Evolutionary conservation across 495 filamentous ascomycete species (phyloP).

Genomic region (Penicillium cosmopolitanum): DNA sequence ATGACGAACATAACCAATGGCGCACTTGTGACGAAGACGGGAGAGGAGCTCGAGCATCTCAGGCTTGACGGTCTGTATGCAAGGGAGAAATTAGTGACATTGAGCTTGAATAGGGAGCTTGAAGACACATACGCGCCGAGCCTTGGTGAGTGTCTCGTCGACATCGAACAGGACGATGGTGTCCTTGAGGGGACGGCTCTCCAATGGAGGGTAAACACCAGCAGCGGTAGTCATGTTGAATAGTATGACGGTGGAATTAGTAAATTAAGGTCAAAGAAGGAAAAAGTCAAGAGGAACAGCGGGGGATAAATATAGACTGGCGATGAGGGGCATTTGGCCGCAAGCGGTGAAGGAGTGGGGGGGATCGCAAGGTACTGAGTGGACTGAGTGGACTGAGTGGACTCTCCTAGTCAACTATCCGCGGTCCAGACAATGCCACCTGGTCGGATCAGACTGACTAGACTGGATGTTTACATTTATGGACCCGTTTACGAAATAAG

Average conservation of each 20-base stretch:
- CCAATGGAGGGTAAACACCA: conserved; percentile 70
- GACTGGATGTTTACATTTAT: no score
- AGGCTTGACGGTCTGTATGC: conserved; percentile 60
- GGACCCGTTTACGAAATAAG: no score
- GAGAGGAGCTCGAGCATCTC: conserved; percentile 84
- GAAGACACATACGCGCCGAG: conserved; percentile 63
- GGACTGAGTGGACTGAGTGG: no score
- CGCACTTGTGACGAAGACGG: conserved; percentile 80
- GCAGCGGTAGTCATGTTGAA: conserved; percentile 49
- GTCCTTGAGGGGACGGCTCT: conserved; percentile 80
- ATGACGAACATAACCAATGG: conserved; percentile 75
- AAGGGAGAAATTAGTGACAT: conserved; percentile 16
- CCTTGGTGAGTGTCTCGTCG: conserved; percentile 81
- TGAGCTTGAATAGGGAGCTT: neutral
- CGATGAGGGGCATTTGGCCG: conserved; percentile 27
- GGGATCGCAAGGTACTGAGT: no score
- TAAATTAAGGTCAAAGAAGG: neutral
- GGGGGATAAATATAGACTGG: conserved; percentile 23
- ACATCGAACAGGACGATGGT: conserved; percentile 95
- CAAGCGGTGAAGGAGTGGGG: conserved; percentile 33
- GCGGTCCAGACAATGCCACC: no score
- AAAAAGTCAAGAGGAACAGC: conserved; percentile 9
- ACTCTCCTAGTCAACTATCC: no score
- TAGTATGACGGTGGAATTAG: conserved; percentile 3
- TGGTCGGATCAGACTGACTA: no score